Percentiles rank a stretch among this genome's conserved stretches.
These are phyloP conservation scores for Sphagnum fallax DNA, from an alignment of 228 moss, liverwort and hornwort species.

Conservation along the genomic window DNA sequence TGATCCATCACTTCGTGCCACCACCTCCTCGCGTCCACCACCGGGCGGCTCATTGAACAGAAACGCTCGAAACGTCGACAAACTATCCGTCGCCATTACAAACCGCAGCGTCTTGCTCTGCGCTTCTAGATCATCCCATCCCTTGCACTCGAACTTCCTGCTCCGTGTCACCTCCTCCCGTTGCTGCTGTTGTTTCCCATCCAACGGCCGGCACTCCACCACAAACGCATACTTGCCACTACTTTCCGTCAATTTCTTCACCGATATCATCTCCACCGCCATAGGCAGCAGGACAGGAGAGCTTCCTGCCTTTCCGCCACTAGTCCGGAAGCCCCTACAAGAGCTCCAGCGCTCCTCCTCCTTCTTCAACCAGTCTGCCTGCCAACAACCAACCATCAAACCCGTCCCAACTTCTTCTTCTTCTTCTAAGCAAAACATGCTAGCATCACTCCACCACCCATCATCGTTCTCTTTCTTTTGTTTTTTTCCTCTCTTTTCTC, in stretches of 20 bases:
- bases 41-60: conserved; percentile 59
- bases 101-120: conserved; percentile 68
- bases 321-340: too few relatives aligned
- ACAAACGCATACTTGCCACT: conserved; percentile 61
- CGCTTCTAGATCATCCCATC: conserved; percentile 62
- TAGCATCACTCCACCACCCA: too few relatives aligned
- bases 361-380: too few relatives aligned
- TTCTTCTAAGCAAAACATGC: too few relatives aligned
- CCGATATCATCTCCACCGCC: conserved; percentile 60
- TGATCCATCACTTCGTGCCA: conserved; percentile 21
- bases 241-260: conserved; percentile 59
- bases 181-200: background rate
- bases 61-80: conserved; percentile 70
- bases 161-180: conserved; percentile 25
- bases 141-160: conserved; percentile 58
- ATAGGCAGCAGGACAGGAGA: too few relatives aligned
- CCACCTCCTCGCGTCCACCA: background rate
- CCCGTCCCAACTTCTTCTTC: too few relatives aligned
- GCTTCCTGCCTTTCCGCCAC: too few relatives aligned
- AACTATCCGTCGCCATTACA: conserved; percentile 61
- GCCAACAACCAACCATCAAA: too few relatives aligned
- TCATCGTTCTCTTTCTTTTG: too few relatives aligned
- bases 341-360: too few relatives aligned
- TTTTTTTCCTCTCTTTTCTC: too few relatives aligned
- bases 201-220: conserved; percentile 66